Base-by-base conservation (phyloP, 805 yeast genomes). In the Saturnispora quitensis region DNA sequence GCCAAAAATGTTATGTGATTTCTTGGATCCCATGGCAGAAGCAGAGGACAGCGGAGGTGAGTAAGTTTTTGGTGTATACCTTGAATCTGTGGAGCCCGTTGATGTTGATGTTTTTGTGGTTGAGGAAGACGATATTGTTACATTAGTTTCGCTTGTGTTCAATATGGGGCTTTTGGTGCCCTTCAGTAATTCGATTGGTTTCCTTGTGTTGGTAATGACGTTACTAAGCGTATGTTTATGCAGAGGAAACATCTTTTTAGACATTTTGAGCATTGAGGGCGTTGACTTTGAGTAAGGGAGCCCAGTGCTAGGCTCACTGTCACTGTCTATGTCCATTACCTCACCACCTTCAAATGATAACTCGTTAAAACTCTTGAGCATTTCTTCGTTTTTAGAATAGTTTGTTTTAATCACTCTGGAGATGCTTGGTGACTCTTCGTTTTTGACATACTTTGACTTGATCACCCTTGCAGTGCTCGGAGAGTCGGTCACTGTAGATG, bases 291-390 rank as follows among this genome's bases (percentile, higher is more conserved):
- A 15, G 60, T 57, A 34, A 56, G 43, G 8, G 2, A 38, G 22
- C 22, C 20, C 42, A 20, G 9, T 38, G 10, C 12, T 38, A 10
- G 20, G 42, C 24, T 44, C 52, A 22, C 22, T 38, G 9, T 47
- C 47, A 20, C 31, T 34, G 13, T 43, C 47, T 9, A 33, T 27
- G 43, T 45, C 43, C 43, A 31, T 31, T 42, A 49, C 43, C n/a
- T 24, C 20, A 35, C n/a, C 40, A 13, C 24, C 22, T 13, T 34
- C 43, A 24, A 66, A 66, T 22, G 68, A 62, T 43, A 68, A 50
- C 22, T 64, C 68, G 50, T 66, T 68, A 47, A 67, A 66, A n/a
- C 70, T 60, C 56, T 65, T 60, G 47, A 70, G 55, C 52, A 67
- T 60, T 53, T 65, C 62, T 57, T 58, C 56, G 27, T 55, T 55